A percentile compares a stretch with the other conserved stretches of the same genome.
Conservation (phyloP, 768 basidiomycete genomes). For the Suillus tomentosus region DNA sequence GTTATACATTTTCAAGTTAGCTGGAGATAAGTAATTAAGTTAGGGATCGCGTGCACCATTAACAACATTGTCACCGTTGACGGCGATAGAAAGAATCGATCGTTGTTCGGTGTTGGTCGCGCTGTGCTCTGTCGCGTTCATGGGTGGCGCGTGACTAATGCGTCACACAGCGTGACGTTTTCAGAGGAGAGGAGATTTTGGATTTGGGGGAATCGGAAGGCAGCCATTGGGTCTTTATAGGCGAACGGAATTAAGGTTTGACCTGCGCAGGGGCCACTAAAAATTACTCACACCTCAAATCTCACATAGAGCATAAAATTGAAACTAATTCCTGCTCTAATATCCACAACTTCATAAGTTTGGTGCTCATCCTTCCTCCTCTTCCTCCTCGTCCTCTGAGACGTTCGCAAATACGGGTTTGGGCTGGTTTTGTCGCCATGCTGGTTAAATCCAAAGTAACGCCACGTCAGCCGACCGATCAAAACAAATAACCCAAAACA, state of each 20-base stretch:
- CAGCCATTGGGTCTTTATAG: slow-evolving; percentile 84
- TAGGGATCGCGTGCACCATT: slow-evolving; percentile 44
- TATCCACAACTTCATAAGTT: background rate
- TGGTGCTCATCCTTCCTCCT: slow-evolving; percentile 47
- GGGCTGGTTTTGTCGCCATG: slow-evolving; percentile 86
- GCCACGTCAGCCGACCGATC: slow-evolving; percentile 60
- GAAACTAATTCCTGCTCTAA: slow-evolving; percentile 6
- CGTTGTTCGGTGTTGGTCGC: slow-evolving; percentile 34
- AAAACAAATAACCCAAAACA: slow-evolving; percentile 36
- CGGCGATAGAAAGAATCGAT: slow-evolving; percentile 19
- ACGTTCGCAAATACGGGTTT: slow-evolving; percentile 78
- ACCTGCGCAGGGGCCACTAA: slow-evolving; percentile 74
- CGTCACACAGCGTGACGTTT: slow-evolving; percentile 65
- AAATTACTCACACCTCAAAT: slow-evolving; percentile 37
- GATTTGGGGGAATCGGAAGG: slow-evolving; percentile 66
- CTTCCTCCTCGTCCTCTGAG: slow-evolving; percentile 57
- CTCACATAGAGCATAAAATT: slow-evolving; percentile 20
- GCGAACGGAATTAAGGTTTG: slow-evolving; percentile 80
- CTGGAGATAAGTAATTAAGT: slow-evolving; percentile 32
- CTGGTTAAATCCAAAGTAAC: slow-evolving; percentile 55
- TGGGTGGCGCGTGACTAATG: slow-evolving; percentile 66
- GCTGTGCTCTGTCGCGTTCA: slow-evolving; percentile 52
- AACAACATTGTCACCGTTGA: slow-evolving; percentile 23
- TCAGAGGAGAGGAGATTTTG: slow-evolving; percentile 51
- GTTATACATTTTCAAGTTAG: slow-evolving; percentile 39